phyloP scores from a whole-genome alignment of 1,284 basidiomycete species.

The Pulveroboletus sp. region DNA sequence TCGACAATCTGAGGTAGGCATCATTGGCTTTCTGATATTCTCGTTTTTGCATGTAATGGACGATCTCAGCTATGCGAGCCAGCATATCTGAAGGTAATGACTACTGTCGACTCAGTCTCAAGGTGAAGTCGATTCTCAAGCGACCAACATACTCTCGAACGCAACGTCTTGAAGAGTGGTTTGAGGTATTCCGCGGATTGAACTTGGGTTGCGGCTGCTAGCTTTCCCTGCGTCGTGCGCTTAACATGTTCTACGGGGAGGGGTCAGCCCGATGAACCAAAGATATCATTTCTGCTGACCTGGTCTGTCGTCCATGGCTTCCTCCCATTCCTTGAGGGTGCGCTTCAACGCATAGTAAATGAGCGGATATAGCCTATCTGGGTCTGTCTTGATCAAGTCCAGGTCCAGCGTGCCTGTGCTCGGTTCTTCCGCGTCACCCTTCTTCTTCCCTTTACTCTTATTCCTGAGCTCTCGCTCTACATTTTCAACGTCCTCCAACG shows the following conservation, averaged over 20 bases:
- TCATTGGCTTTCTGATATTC: constrained; percentile 96
- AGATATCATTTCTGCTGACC: constrained; percentile 40
- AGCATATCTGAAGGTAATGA: constrained; percentile 84
- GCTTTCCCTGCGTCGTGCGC: constrained; percentile 85
- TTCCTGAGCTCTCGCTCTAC: constrained; percentile 70
- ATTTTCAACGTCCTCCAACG: constrained; percentile 87
- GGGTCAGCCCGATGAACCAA: constrained; percentile 6
- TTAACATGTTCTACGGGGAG: constrained; percentile 63
- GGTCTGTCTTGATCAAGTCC: constrained; percentile 82
- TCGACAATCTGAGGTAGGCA: constrained; percentile 92
- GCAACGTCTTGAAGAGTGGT: constrained; percentile 89
- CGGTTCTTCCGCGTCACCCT: constrained; percentile 48
- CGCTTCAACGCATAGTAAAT: constrained; percentile 97
- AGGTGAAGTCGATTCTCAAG: background rate
- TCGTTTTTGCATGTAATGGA: constrained; percentile 93
- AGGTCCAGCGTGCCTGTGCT: constrained; percentile 69
- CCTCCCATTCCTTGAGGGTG: constrained; percentile 93
- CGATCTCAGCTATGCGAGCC: constrained; percentile 88
- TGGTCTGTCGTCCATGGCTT: constrained; percentile 88
- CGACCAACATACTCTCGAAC: constrained; percentile 65
- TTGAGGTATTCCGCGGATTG: constrained; percentile 97
- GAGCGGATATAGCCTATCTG: constrained; percentile 95
- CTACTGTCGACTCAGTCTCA: constrained; percentile 38
- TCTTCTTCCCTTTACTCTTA: constrained; percentile 65
- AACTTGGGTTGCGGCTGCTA: constrained; percentile 92